A percentile compares a stretch with the other conserved stretches of the same genome.
These are phyloP conservation scores for Thyridium curvatum DNA, from an alignment of 2,329 filamentous ascomycete species.

Conservation along the genomic window DNA sequence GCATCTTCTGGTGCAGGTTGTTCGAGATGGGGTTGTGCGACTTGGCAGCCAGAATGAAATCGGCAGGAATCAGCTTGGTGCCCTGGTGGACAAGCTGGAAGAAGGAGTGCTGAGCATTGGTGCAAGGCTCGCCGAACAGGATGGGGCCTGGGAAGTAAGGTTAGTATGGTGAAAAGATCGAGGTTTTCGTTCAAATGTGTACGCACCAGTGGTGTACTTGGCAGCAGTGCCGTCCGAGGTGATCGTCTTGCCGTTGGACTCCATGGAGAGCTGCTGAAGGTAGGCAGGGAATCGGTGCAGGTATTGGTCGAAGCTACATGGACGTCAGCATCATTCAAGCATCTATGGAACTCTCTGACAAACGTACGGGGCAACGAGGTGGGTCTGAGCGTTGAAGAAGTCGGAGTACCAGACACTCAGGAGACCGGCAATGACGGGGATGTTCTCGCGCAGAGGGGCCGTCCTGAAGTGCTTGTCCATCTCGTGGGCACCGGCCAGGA, in stretches of 20 bases:
- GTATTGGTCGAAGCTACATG: conserved; percentile 88
- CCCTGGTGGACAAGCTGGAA: conserved; percentile 99
- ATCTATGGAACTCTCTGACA: not conserved
- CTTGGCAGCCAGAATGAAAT: conserved; percentile 95
- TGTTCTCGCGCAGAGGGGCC: conserved; percentile 88
- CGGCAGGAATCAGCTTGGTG: conserved; percentile 95
- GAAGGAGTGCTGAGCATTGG: conserved; percentile 99
- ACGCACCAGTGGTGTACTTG: conserved; percentile 82
- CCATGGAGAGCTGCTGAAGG: conserved; percentile 98
- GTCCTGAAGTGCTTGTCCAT: conserved; percentile 99
- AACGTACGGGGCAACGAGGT: conserved; percentile 86
- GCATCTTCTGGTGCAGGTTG: conserved; percentile 95
- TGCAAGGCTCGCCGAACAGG: conserved; percentile 95
- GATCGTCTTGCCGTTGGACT: conserved; percentile 97
- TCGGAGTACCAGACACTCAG: conserved; percentile 98
- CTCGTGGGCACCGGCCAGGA: conserved; percentile 87
- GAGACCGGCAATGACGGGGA: conserved; percentile 84
- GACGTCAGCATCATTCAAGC: conserved; percentile 3
- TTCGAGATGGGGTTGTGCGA: conserved; percentile 92
- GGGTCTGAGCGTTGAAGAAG: conserved; percentile 97
- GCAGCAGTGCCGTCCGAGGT: conserved; percentile 83
- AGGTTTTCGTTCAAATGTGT: not conserved
- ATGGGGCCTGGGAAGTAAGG: conserved; percentile 54
- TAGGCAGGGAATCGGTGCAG: conserved; percentile 98
- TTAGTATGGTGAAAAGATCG: not conserved